These are phyloP conservation scores for Hymenoscyphus infarciens DNA, from an alignment of 2,329 filamentous ascomycete species.

Conservation along the genomic window DNA sequence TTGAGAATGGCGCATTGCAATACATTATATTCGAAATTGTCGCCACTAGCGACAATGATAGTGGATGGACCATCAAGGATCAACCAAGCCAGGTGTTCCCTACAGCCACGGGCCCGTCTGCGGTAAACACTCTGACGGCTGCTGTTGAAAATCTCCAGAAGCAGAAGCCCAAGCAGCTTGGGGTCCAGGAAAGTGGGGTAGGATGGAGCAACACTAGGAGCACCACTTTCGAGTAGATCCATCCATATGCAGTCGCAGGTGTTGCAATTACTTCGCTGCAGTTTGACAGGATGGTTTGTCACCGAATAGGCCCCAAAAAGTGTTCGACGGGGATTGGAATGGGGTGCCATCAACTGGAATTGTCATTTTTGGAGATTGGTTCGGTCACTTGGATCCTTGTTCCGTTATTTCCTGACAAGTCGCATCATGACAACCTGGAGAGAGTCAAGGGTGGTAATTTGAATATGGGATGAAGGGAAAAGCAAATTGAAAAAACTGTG, in stretches of 20 bases:
- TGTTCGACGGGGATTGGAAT: neutral
- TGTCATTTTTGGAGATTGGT: neutral
- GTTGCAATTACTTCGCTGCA: neutral
- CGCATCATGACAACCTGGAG: neutral
- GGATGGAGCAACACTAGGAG: slow-evolving; percentile 14
- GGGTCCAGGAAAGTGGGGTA: slow-evolving; percentile 11
- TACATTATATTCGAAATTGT: slow-evolving; percentile 48
- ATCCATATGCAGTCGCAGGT: neutral
- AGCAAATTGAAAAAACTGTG: too few species aligned
- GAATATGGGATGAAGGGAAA: neutral
- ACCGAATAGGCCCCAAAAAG: neutral
- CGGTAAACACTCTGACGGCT: slow-evolving; percentile 18
- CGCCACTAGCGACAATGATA: slow-evolving; percentile 32
- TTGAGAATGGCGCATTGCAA: slow-evolving; percentile 44
- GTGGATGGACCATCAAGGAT: slow-evolving; percentile 32
- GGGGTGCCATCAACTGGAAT: neutral
- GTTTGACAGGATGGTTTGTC: neutral
- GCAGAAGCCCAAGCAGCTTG: slow-evolving; percentile 17
- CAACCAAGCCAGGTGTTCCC: slow-evolving; percentile 22
- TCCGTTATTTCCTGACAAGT: neutral
- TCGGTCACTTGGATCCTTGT: neutral
- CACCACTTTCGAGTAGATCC: slow-evolving; percentile 11
- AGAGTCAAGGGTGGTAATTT: neutral
- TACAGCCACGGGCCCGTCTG: slow-evolving; percentile 24
- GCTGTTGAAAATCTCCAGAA: slow-evolving; percentile 19